Conservation (phyloP, 1,284 basidiomycete species). For the Moesziomyces sp. region DNA sequence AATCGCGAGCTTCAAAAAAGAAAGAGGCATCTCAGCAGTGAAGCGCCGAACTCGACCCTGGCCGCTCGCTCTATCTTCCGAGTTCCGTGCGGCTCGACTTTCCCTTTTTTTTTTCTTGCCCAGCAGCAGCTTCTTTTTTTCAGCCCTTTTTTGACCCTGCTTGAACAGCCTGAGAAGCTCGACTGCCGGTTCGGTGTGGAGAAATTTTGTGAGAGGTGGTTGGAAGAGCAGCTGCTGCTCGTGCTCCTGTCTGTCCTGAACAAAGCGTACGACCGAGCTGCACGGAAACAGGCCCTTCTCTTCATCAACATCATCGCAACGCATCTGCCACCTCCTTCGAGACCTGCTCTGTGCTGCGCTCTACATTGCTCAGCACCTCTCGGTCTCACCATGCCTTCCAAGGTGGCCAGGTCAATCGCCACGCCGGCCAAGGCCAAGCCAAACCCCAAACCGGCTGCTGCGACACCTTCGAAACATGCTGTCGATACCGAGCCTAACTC, state of each 20-base stretch:
- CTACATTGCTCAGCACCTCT: not conserved
- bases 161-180: not conserved
- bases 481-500: conserved; percentile 22
- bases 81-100: conserved; percentile 12
- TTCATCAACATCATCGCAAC: not conserved
- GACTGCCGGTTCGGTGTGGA: conserved; percentile 26
- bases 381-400: conserved; percentile 28
- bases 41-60: not conserved
- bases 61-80: conserved; percentile 3
- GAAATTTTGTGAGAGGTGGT: conserved; percentile 6
- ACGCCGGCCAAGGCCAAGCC: conserved; percentile 27
- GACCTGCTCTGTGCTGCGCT: too few relatives aligned
- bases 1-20: conserved; percentile 4
- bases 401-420: conserved; percentile 19
- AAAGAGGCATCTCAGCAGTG: not conserved
- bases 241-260: too few relatives aligned
- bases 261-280: too few relatives aligned
- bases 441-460: conserved; percentile 8
- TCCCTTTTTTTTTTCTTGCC: conserved; percentile 9
- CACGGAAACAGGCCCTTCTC: not conserved
- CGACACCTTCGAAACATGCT: conserved; percentile 5
- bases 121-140: conserved; percentile 1
- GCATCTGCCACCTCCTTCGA: too few relatives aligned
- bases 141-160: not conserved
- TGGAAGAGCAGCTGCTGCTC: not conserved